Percentiles rank a stretch among this genome's conserved stretches.
Evolutionary conservation across 164 flowering plant species (phyloP).

Genomic region (Dillenia turbinata): DNA sequence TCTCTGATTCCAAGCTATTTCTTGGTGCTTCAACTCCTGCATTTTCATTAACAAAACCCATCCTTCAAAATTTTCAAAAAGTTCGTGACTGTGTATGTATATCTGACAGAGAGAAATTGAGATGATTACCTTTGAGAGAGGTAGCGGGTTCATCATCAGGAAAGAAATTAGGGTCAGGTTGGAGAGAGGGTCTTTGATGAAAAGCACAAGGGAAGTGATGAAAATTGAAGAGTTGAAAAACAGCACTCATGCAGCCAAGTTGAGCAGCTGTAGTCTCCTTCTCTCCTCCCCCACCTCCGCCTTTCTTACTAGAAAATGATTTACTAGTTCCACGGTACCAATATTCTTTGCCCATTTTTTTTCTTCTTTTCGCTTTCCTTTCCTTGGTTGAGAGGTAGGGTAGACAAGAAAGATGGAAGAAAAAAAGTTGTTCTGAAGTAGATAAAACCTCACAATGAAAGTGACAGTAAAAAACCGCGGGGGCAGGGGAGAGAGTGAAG

Average conservation of each 20-base stretch:
- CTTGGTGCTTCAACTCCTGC: conserved; percentile 84
- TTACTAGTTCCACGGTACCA: conserved; percentile 21
- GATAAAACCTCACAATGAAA: conserved; percentile 6
- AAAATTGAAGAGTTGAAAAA: conserved; percentile 65
- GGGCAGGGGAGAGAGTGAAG: conserved; percentile 1
- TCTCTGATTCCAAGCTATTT: conserved; percentile 72
- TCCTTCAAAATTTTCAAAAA: conserved; percentile 1
- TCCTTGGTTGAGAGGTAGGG: not conserved
- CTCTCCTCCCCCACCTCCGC: conserved; percentile 6
- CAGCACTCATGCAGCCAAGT: conserved; percentile 67
- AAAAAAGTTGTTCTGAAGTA: not conserved
- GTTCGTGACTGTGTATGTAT: not conserved
- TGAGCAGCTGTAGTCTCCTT: conserved; percentile 10
- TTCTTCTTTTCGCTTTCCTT: not conserved
- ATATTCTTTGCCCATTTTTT: conserved; percentile 47
- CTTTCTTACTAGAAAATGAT: conserved; percentile 4
- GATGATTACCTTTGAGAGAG: conserved; percentile 30
- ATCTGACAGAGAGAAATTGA: conserved; percentile 9
- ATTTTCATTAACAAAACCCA: conserved; percentile 9
- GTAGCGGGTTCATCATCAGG: conserved; percentile 22
- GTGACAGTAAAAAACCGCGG: conserved; percentile 7
- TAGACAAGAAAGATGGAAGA: conserved; percentile 1
- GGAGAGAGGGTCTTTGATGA: conserved; percentile 21
- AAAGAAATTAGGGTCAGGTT: conserved; percentile 13
- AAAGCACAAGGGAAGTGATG: conserved; percentile 38